Base-by-base conservation (phyloP, 768 basidiomycete genomes). In the Lanmaoa rubissima region DNA sequence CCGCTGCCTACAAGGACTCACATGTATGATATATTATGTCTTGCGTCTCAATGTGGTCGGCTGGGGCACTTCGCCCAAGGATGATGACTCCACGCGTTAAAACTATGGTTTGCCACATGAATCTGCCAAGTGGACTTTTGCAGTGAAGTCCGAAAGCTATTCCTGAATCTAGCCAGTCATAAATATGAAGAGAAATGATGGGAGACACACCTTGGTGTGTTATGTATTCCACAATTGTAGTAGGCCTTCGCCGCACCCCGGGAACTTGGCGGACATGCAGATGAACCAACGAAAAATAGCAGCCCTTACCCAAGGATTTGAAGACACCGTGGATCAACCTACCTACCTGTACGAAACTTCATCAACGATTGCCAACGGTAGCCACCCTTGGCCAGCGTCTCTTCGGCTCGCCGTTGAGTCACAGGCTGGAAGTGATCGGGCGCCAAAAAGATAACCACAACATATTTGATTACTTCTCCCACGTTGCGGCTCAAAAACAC, bases 1-100 rank as follows among this genome's bases (percentile, higher is more conserved):
- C 48, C 58, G 59, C 44, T 49, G 48, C 50, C 55, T 57, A 54
- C 56, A 24, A 42, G 39, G 0, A 31, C 52, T 56, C 53, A 14
- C 61, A 57, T 56, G 65, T 49, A 42, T 67, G 59, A 64, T 56
- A 19, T 53, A 59, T 64, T 19, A 48, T 39, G n/a, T 41, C 24
- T 40, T 36, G 32, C 19, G 17, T 14, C 48, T 50, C 36, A 42
- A 36, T 53, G 63, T 48, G 60, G 58, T 58, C 26, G 34, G 45
- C 24, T 47, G 16, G 11, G 11, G 8, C 40, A 54, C 55, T 43
- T 54, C 48, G 53, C 26, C 19, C 13, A 34, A 45, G 36, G 28
- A 14, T 45, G 21, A 24, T 19, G 2, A 19, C 19, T 26, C 26
- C 51, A 14, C 46, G 24, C 39, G 41, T 51, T 34, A 50, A 51